Evolutionary conservation across 371 early-diverging fungal species (phyloP), one percentile per base, ranked within the genome.

Genomic region (Coemansia sp.): DNA sequence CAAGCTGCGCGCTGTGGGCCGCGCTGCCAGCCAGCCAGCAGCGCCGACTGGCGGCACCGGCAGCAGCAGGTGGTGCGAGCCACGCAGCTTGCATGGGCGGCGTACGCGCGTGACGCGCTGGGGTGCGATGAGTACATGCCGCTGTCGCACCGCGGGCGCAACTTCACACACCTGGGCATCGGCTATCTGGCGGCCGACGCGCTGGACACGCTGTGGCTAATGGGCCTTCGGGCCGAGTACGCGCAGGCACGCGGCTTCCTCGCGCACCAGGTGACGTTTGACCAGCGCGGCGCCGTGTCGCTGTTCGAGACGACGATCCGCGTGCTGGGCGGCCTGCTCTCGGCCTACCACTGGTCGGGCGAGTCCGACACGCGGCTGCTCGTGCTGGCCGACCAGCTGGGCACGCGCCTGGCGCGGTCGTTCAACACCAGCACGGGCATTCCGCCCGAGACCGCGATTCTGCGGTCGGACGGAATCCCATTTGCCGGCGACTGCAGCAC

Each of bases 221-320:
- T 93, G 90, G 90, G 87, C 12, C 80, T 93, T 24, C 79, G 75
- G 12, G 79, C 83, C 0, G 93, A 92, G 65, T 95, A 87, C 70
- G 54, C 79, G 24, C 77, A 81, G 50, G 90, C 87, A 16, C 81
- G 88, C 9, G 72, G 82, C 6, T 90, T 89, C 84, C 81, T 94
- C 10, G 78, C 71, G 4, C 79, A 77, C 9, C 47, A 81, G 5
- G 76, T 90, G 32, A 78, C 84, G 37, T 90, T 88, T 66, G 81
- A 88, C 62, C 83, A 87, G 77, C 81, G 89, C 49, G 88, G 84
- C 32, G 78, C 87, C 33, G 94, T 97, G 37, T 92, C 91, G 60
- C 82, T 94, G 39, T 97, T 97, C 75, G 97, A 97, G 78, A 90
- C 92, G 0, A 94, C 90, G 0, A 97, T 97, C 54, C 88, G 97